These are phyloP conservation scores for Cornus suecica DNA, from an alignment of 148 eudicot genomes.

Conservation along the genomic window DNA sequence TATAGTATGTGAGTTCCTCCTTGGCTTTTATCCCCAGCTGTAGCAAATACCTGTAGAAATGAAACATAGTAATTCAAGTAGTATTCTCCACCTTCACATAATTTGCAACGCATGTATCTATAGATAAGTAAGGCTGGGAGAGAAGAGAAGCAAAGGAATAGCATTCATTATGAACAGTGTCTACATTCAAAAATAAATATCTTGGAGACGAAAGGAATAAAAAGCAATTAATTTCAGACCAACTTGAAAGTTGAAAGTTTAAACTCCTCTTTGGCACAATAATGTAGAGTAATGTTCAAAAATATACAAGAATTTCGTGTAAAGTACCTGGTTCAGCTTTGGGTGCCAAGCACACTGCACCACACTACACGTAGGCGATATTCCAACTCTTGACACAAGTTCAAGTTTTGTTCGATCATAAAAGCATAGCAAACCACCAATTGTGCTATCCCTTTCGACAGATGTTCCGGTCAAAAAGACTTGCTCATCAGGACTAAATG, in stretches of 20 bases:
- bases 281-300: not conserved
- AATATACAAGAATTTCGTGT: not conserved
- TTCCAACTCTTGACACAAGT: conserved; percentile 83
- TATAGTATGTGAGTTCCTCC: conserved; percentile 93
- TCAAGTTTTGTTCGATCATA: conserved; percentile 79
- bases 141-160: not conserved
- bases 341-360: conserved; percentile 99
- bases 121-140: not conserved
- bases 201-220: not conserved
- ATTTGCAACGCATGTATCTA: not conserved
- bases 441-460: conserved; percentile 77
- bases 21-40: conserved; percentile 79
- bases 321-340: conserved; percentile 78
- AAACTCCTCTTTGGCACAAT: not conserved
- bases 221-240: not conserved
- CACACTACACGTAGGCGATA: conserved; percentile 80
- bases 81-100: not conserved
- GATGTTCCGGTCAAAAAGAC: conserved; percentile 93
- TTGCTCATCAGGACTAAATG: conserved; percentile 87
- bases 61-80: not conserved
- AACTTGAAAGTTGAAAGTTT: not conserved
- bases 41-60: conserved; percentile 60
- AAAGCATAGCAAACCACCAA: conserved; percentile 82
- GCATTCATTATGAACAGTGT: not conserved
- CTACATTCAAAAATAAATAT: not conserved